Evolutionary conservation across 331 rosid species (phyloP).

Genomic region (Arachis monticola): DNA sequence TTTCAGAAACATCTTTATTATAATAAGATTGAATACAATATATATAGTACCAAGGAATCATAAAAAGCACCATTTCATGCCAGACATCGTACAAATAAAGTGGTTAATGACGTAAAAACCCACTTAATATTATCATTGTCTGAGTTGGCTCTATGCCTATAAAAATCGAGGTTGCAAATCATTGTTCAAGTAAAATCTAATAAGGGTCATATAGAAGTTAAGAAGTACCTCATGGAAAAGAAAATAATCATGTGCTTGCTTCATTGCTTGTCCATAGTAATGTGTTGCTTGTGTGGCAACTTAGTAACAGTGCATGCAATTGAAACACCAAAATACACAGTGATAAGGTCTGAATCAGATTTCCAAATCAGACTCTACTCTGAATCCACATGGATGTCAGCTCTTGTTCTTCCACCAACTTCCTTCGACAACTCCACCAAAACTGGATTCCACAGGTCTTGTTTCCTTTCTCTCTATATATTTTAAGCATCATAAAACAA

Average conservation of each 20-base stretch:
- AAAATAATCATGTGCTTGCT: not conserved
- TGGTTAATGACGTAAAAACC: slow-evolving; percentile 7
- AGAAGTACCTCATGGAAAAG: slow-evolving; percentile 35
- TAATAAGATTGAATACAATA: not conserved
- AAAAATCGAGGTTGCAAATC: not conserved
- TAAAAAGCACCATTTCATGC: no score
- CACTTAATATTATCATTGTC: not conserved
- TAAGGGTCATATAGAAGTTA: not conserved
- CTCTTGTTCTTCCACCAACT: slow-evolving; percentile 54
- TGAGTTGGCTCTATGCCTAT: slow-evolving; percentile 19
- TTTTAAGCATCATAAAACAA: not conserved
- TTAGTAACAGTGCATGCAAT: slow-evolving; percentile 29
- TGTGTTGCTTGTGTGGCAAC: slow-evolving; percentile 18
- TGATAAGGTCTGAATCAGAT: slow-evolving; percentile 58
- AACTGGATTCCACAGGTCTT: slow-evolving; percentile 78
- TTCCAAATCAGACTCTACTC: slow-evolving; percentile 71
- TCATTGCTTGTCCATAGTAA: slow-evolving; percentile 26
- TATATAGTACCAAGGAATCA: no score
- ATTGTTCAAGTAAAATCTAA: not conserved
- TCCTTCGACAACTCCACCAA: slow-evolving; percentile 67
- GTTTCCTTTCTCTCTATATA: not conserved
- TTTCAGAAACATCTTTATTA: no score
- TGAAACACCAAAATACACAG: slow-evolving; percentile 62
- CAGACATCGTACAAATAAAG: not conserved
- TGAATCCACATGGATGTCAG: slow-evolving; percentile 73